Conservation (phyloP, 139 green algal species). For the Chloropicon primus region DNA sequence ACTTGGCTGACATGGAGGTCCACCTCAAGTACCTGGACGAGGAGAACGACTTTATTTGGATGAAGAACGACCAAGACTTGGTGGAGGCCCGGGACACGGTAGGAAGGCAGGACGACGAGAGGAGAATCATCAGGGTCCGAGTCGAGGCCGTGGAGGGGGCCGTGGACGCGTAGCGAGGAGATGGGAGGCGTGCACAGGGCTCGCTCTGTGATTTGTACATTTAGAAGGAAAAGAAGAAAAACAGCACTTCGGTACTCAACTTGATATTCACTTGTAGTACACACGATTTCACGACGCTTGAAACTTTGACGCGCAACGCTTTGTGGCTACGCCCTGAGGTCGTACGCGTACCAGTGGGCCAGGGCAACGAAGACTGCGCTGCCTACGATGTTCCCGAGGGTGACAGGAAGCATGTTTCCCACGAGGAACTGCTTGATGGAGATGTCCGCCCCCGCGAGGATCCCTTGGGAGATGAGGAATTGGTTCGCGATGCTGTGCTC, state of each 20-base stretch:
- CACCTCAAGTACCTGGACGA: not conserved
- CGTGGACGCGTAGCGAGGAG: too few relatives aligned
- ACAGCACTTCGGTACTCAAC: too few relatives aligned
- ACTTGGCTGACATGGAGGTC: not conserved
- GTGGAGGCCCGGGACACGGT: not conserved
- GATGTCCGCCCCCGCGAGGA: slow-evolving; percentile 39
- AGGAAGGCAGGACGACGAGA: not conserved
- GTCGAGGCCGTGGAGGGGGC: too few relatives aligned
- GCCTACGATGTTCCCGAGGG: slow-evolving; percentile 70
- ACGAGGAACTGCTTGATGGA: slow-evolving; percentile 48
- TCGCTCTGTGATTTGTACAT: not conserved
- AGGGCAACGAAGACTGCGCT: slow-evolving; percentile 48
- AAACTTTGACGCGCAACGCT: too few relatives aligned
- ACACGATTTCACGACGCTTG: too few relatives aligned
- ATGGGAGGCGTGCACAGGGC: too few relatives aligned
- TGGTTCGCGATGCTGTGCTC: slow-evolving; percentile 67
- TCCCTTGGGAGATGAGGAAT: slow-evolving; percentile 23
- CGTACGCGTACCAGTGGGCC: not conserved
- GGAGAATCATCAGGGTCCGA: not conserved
- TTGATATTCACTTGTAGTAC: too few relatives aligned
- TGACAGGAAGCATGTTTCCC: slow-evolving; percentile 77
- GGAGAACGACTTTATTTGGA: not conserved
- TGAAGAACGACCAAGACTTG: not conserved
- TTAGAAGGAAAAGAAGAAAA: not conserved
- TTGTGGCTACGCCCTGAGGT: not conserved